Conservation (phyloP, 202 grass and related monocot species). For the Setaria italica region DNA sequence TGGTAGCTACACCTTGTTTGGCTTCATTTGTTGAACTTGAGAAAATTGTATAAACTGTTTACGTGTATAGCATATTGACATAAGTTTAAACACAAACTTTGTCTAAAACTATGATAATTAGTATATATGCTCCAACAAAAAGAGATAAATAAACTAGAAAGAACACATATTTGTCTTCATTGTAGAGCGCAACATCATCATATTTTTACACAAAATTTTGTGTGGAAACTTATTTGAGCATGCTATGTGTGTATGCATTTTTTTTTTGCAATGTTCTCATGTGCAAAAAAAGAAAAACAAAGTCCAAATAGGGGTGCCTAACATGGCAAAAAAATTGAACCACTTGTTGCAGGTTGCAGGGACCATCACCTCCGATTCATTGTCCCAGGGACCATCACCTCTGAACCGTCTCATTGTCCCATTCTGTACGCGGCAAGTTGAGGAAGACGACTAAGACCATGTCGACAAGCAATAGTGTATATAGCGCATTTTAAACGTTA, state of each 20-base stretch:
- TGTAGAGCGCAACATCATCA: no score
- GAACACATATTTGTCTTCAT: no score
- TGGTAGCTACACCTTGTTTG: neutral
- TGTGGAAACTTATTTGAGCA: no score
- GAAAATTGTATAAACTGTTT: neutral
- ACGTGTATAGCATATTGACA: no score
- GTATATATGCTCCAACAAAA: no score
- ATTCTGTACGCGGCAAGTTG: neutral
- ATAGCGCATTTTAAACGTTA: no score
- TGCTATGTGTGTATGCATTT: neutral
- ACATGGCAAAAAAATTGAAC: neutral
- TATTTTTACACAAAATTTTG: no score
- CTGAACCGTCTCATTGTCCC: neutral
- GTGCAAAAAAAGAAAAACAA: neutral
- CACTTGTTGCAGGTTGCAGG: neutral
- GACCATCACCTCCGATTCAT: neutral
- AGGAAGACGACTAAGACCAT: neutral
- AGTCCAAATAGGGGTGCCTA: neutral
- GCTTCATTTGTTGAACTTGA: neutral
- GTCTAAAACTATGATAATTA: no score
- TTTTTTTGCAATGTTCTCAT: neutral
- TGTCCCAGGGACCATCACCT: no score
- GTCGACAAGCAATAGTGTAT: neutral
- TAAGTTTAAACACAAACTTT: no score
- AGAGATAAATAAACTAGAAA: no score